phyloP scores from a whole-genome alignment of 176 grass and related monocot genomes.

The Avena sativa region DNA sequence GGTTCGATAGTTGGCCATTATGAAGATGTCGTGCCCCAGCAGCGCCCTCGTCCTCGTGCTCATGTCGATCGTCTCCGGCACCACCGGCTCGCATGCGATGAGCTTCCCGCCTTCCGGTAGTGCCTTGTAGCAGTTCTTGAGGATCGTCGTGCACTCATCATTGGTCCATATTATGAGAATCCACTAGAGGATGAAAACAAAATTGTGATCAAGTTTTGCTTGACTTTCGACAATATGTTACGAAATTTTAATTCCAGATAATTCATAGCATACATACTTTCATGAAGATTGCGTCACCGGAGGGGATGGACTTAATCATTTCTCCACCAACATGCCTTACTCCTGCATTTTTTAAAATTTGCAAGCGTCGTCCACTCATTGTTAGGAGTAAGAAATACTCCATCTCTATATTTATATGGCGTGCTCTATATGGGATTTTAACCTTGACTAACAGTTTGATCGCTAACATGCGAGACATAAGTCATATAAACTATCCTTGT shows the following conservation, averaged over 20 bases:
- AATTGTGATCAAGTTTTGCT: no score
- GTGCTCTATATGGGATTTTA: no score
- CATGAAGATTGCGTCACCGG: constrained; percentile 88
- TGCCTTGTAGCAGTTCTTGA: constrained; percentile 67
- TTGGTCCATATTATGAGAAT: constrained; percentile 77
- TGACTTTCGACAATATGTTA: neutral
- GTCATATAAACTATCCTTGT: no score
- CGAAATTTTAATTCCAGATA: neutral
- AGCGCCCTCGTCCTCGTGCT: constrained; percentile 75
- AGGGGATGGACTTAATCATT: constrained; percentile 80
- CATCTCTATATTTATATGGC: no score
- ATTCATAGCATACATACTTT: constrained; percentile 34
- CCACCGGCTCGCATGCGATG: constrained; percentile 82
- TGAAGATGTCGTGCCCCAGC: constrained; percentile 78
- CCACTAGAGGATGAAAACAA: constrained; percentile 47
- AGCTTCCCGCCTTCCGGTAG: constrained; percentile 74
- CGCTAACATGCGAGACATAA: no score
- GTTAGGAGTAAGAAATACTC: neutral
- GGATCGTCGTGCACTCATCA: constrained; percentile 74
- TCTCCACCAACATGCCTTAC: constrained; percentile 78
- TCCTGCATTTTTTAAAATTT: constrained; percentile 40
- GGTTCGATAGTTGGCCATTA: constrained; percentile 82
- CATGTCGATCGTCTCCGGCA: constrained; percentile 64
- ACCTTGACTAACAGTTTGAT: no score
- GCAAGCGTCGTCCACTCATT: neutral